Base-by-base conservation (phyloP, 805 yeast species). In the Starmerella apicola region DNA sequence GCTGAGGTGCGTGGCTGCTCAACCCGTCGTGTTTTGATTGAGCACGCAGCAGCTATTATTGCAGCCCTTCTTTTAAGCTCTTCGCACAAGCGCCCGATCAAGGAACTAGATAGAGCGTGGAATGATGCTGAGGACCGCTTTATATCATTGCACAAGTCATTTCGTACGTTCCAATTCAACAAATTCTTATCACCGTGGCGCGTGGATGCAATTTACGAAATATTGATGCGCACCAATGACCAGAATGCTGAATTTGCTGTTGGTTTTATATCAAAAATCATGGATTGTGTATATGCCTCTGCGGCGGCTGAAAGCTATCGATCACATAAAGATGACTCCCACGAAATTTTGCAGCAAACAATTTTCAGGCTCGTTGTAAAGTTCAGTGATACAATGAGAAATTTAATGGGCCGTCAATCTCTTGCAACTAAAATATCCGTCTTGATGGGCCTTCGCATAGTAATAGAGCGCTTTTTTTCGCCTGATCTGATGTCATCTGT, bases 371-470 rank as follows among this genome's bases (percentile, higher is more conserved):
- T 82, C 3, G 88, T 81, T 45, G 39, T 44, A 12, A 68, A 72
- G 33, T 81, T 86, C 51, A 78, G 94, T 4, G 85, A 82, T 46
- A 74, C 77, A 18, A 74, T 86, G 28, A 79, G 83, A 51, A 83
- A 80, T 44, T 68, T 72, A 12, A 74, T 71, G 46, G 91, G 91
- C 1, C 67, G 72, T 29, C 75, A 74, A 32, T 82, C 94, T 0
- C 78, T 71, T 49, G 64, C 78, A 37, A 85, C 81, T 36, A 84
- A 81, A 53, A 63, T 46, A 1, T 33, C 42, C 10, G 50, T 46
- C 1, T 66, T 88, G 2, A 65, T 74, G 41, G 95, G 95, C 1
- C 70, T 88, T 23, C 72, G 77, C 28, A 72, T 78, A 42, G 59
- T 88, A 19, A 72, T 81, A 5, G 37, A 41, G 25, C 29, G 36